These are phyloP conservation scores for Candida patagonica DNA, from an alignment of 805 yeast genomes.

Conservation along the genomic window DNA sequence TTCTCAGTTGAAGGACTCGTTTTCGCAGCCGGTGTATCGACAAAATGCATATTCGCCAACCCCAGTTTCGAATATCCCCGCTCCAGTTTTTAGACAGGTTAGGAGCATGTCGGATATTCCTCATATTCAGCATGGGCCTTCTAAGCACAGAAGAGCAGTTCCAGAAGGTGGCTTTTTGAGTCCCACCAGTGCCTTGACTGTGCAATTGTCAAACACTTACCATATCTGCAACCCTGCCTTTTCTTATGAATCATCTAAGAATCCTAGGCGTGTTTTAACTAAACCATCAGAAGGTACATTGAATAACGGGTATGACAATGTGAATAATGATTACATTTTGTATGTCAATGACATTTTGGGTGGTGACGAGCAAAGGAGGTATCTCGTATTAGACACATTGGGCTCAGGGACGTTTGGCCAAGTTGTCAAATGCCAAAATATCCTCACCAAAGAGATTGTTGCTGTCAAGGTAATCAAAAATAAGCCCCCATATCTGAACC, in stretches of 20 bases:
- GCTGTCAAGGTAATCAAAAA: constrained; percentile 94
- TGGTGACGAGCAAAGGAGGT: constrained; percentile 71
- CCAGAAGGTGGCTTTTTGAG: constrained; percentile 32
- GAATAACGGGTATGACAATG: constrained; percentile 82
- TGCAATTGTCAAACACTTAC: constrained; percentile 69
- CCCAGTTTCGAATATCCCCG: constrained; percentile 15
- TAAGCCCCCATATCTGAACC: constrained; percentile 83
- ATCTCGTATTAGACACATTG: constrained; percentile 77
- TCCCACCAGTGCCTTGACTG: constrained; percentile 74
- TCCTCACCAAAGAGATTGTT: constrained; percentile 71
- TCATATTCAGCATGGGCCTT: constrained; percentile 21
- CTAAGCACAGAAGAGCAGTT: constrained; percentile 28
- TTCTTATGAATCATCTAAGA: constrained; percentile 71
- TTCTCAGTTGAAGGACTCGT: constrained; percentile 5
- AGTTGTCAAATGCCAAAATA: constrained; percentile 85
- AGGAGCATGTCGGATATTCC: constrained; percentile 28
- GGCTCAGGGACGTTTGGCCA: constrained; percentile 99
- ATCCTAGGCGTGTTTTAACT: constrained; percentile 87
- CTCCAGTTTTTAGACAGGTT: constrained; percentile 27
- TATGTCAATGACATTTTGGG: constrained; percentile 94
- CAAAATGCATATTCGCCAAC: background rate
- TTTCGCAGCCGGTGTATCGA: background rate
- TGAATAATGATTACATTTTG: constrained; percentile 79
- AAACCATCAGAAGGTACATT: constrained; percentile 79
- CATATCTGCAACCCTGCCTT: constrained; percentile 78